Conservation (phyloP, 176 grass and related monocot species). For the Thinopyrum elongatum region DNA sequence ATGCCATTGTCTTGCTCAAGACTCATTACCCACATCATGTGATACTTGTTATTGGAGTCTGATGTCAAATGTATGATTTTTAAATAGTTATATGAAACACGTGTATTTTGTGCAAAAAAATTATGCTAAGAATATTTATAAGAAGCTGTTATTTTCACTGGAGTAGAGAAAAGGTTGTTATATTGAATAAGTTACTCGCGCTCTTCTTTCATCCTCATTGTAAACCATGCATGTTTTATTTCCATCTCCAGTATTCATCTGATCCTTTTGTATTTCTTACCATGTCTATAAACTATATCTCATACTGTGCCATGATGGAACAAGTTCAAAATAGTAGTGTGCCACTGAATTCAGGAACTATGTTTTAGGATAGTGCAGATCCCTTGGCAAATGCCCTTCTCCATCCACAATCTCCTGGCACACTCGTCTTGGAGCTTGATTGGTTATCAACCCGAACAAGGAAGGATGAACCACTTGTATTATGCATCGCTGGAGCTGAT, state of each 20-base stretch:
- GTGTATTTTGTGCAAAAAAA: background rate
- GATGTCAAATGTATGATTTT: background rate
- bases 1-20: constrained; percentile 11
- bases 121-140: constrained; percentile 19
- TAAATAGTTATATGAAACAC: background rate
- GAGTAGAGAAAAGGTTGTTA: background rate
- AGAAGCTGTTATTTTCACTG: constrained; percentile 4
- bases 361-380: constrained; percentile 94
- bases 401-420: constrained; percentile 96
- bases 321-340: constrained; percentile 28
- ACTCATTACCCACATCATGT: background rate
- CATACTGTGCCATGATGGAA: constrained; percentile 21
- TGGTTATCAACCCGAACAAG: constrained; percentile 85
- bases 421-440: constrained; percentile 98
- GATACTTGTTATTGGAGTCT: background rate
- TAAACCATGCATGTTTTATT: constrained; percentile 21
- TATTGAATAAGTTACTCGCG: background rate
- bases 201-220: constrained; percentile 17
- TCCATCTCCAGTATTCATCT: constrained; percentile 24
- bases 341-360: constrained; percentile 38
- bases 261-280: constrained; percentile 29
- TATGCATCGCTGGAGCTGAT: constrained; percentile 99
- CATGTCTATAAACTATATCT: constrained; percentile 18
- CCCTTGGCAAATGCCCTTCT: constrained; percentile 96
- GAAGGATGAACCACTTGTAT: constrained; percentile 85